Percentiles rank a stretch among this genome's conserved stretches.
phyloP scores from a whole-genome alignment of 1,284 basidiomycete species.

The Fomitopsis pinicola region DNA sequence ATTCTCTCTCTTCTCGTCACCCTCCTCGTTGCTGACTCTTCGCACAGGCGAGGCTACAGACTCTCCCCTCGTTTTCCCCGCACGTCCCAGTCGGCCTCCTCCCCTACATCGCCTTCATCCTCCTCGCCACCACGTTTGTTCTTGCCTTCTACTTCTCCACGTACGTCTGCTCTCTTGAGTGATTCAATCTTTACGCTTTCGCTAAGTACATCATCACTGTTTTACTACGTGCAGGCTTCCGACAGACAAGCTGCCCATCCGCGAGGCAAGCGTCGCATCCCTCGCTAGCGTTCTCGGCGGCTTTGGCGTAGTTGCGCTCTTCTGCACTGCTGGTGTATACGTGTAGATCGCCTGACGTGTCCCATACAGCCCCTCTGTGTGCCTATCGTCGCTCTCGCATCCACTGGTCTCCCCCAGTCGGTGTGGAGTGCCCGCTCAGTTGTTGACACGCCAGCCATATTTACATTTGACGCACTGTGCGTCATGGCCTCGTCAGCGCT shows the following conservation, averaged over 20 bases:
- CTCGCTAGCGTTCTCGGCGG: constrained; percentile 77
- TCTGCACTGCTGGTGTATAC: constrained; percentile 84
- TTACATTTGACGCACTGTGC: constrained; percentile 70
- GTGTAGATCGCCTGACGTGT: constrained; percentile 43
- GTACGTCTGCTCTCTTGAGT: constrained; percentile 39
- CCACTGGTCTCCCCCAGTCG: neutral
- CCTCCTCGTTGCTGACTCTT: constrained; percentile 1
- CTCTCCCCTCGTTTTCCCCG: constrained; percentile 63
- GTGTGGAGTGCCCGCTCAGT: constrained; percentile 31
- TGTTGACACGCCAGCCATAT: constrained; percentile 76
- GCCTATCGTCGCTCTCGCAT: neutral
- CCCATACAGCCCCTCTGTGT: neutral
- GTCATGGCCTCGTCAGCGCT: neutral
- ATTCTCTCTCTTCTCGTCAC: neutral
- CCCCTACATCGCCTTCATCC: constrained; percentile 70
- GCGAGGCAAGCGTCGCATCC: constrained; percentile 65
- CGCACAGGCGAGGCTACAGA: constrained; percentile 46
- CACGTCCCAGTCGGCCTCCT: constrained; percentile 60
- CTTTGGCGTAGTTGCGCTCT: constrained; percentile 82
- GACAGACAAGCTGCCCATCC: constrained; percentile 62
- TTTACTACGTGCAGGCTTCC: constrained; percentile 49
- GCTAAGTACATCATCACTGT: constrained; percentile 5
- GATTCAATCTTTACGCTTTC: constrained; percentile 6
- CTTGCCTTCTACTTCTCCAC: constrained; percentile 89
- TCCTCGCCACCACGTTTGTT: constrained; percentile 70